Percentiles rank a stretch among this genome's conserved stretches.
These are phyloP conservation scores for Coemansia sp. DNA, from an alignment of 192 early-diverging fungal species.

Conservation along the genomic window DNA sequence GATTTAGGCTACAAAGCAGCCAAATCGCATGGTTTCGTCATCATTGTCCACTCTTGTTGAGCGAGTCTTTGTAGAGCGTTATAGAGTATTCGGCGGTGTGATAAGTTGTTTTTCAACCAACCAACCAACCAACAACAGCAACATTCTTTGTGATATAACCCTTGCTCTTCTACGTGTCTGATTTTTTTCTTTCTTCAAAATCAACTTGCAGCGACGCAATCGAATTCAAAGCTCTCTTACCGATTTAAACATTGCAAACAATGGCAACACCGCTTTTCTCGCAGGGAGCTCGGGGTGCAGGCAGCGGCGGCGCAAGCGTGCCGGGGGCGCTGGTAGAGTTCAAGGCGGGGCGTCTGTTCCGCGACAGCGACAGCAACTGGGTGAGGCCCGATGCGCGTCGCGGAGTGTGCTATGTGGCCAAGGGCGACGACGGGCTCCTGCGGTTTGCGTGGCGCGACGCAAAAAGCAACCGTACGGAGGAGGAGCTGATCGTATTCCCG, in stretches of 20 bases:
- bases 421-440: slow-evolving; percentile 65
- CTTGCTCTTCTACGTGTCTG: not conserved
- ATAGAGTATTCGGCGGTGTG: too few relatives aligned
- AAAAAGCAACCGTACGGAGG: slow-evolving; percentile 49
- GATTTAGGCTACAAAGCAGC: too few relatives aligned
- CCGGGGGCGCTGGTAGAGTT: slow-evolving; percentile 52
- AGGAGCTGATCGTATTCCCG: slow-evolving; percentile 72
- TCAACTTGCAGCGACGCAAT: not conserved
- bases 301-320: not conserved
- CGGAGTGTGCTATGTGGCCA: slow-evolving; percentile 48
- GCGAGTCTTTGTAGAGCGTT: too few relatives aligned
- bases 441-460: slow-evolving; percentile 82
- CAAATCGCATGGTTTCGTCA: too few relatives aligned
- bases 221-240: not conserved
- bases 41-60: too few relatives aligned
- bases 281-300: not conserved
- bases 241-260: not conserved
- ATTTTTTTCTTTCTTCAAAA: not conserved
- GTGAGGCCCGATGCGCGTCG: slow-evolving; percentile 72
- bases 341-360: slow-evolving; percentile 67
- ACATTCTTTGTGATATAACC: not conserved
- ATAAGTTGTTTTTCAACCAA: not conserved
- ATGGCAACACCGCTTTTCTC: slow-evolving; percentile 8
- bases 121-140: not conserved
- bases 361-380: slow-evolving; percentile 60